Evolutionary conservation across 768 basidiomycete genomes (phyloP), one percentile per base, ranked within the genome.

Genomic region (Pleurotus citrinopileatus): DNA sequence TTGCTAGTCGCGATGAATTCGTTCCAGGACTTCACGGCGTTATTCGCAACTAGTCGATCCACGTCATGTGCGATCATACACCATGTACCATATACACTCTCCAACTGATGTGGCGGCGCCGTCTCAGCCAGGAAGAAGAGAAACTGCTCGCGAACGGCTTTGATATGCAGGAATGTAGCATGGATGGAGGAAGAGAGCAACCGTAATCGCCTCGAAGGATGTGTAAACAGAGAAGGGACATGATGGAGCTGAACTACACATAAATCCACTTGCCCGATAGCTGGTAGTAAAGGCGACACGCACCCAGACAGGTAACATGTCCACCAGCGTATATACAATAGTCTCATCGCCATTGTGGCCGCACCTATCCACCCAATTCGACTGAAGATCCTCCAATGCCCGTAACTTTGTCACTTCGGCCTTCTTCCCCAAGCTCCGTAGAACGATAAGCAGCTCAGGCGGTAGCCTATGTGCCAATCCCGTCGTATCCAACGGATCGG

Each of bases 301-400:
- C 65, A 96, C 94, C 95, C 95, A 98, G 53, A 96, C 93, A 3
- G 93, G 93, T 27, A 95, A 61, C 75, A 86, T 88, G 53, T 84
- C 75, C 20, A 81, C 75, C 59, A 72, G 65, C 47, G 67, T 76
- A 8, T 71, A 62, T 52, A 73, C 50, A n/a, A 55, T 60, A 9
- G 67, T 77, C 19, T 75, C 77, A 13, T 74, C 74, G 12, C 70
- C 71, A 34, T 76, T 76, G 42, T 67, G 69, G 57, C 67, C 62
- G 36, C 76, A 76, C 40, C 72, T 77, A 22, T 82, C 82, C 3
- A 92, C 72, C 88, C 89, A 93, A 1, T 66, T 77, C 6, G 71
- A 64, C 60, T 82, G 79, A 25, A 98, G 69, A 55, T 96, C 95
- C 63, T 97, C 94, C 57, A 98, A 70, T 0, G 92, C 95, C 61